Conservation (phyloP, 768 basidiomycete species). For the Agrocybe praecox region DNA sequence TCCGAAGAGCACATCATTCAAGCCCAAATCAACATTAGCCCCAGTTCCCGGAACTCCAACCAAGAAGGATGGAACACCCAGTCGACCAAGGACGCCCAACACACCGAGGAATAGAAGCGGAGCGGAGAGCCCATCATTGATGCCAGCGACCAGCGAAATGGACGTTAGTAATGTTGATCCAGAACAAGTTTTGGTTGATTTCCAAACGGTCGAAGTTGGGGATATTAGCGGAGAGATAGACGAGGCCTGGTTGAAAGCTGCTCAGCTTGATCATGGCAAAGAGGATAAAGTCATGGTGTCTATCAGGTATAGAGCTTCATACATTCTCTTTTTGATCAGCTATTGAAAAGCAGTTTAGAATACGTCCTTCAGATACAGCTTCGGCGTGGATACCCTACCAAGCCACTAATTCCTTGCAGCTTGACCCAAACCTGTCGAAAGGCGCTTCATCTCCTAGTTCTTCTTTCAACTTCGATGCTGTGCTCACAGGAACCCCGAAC, state of each 20-base stretch:
- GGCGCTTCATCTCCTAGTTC: conserved; percentile 30
- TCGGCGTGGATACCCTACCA: conserved; percentile 60
- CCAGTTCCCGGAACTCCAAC: conserved; percentile 59
- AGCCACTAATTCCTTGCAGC: conserved; percentile 55
- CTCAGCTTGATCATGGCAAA: conserved; percentile 55
- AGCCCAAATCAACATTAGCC: conserved; percentile 38
- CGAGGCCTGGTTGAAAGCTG: conserved; percentile 49
- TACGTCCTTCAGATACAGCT: conserved; percentile 57
- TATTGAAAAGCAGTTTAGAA: conserved; percentile 36
- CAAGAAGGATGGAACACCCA: conserved; percentile 34
- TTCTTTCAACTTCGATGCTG: conserved; percentile 69
- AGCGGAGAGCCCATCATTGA: conserved; percentile 50
- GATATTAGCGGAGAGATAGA: conserved; percentile 75
- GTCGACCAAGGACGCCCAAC: conserved; percentile 54
- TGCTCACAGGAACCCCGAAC: conserved; percentile 79
- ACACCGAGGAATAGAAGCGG: conserved; percentile 49
- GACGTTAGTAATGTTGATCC: conserved; percentile 74
- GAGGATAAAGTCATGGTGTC: conserved; percentile 89
- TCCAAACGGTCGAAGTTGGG: conserved; percentile 64
- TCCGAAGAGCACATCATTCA: conserved; percentile 22
- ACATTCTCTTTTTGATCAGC: not conserved
- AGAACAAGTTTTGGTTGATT: conserved; percentile 80
- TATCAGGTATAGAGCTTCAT: conserved; percentile 58
- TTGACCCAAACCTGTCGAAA: conserved; percentile 59
- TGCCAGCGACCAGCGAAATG: conserved; percentile 63